Base-by-base conservation (phyloP, 805 yeast species). In the Zygoascus ofunaensis region DNA sequence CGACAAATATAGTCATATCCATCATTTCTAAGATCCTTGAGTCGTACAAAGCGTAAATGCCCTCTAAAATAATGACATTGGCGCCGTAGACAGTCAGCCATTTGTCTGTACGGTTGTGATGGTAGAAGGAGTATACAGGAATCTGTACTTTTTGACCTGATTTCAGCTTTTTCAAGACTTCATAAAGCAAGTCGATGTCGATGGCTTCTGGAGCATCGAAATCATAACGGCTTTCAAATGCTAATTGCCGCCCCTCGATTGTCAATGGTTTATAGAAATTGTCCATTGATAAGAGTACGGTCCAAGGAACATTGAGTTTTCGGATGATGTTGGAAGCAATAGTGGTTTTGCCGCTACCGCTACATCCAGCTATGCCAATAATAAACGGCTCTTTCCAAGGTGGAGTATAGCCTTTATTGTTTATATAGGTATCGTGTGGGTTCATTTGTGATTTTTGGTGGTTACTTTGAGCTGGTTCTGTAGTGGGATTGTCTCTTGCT, bases 311-410 rank as follows among this genome's bases (percentile, higher is more conserved):
- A 46, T 68, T 68, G 38, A 78, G 69, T 49, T 80, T 79, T 44
- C 81, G 76, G 42, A 89, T 84, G 54, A 92, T 81, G 50, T 76
- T 74, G 33, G 87, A 79, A 0, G 97, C 92, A 17, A 92, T 86
- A 30, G 94, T 82, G 0, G 97, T 90, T 59, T 90, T 90, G 1
- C 98, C 45, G 0, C 95, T 85, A 1, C 97, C 94, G 14, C 85
- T 77, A 21, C 77, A 73, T 1, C 95, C 94, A 0, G 94, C 94
- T 17, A 85, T 74, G n/a, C 94, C 94, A 51, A 85, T 85, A 41
- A 85, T 76, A 54, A 83, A 85, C 0, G 94, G 94, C 41, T 82
- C 80, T 1, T 79, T 77, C 94, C 94, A 84, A n/a, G 94, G 94
- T 4, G 94, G 94, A 5, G 74, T 70, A 53, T 82, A 83, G 21